Conservation (phyloP, 768 basidiomycete species). For the Hebeloma cylindrosporum region DNA sequence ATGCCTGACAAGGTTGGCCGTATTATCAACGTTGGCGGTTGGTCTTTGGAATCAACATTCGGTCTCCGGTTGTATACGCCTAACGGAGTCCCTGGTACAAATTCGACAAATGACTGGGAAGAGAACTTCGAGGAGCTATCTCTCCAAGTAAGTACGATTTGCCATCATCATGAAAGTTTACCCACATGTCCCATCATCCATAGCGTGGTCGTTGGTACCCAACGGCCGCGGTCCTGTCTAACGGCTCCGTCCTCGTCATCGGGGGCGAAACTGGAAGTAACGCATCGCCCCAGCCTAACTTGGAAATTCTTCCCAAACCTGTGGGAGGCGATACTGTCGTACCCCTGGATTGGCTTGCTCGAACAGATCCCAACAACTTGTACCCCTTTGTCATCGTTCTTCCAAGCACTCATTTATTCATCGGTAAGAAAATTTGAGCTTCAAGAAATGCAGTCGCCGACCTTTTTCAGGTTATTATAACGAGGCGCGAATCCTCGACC, state of each 20-base stretch:
- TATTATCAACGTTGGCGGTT: conserved; percentile 64
- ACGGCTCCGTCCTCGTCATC: conserved; percentile 71
- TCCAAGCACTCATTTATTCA: conserved; percentile 67
- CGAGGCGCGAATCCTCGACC: conserved; percentile 74
- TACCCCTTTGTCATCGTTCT: conserved; percentile 78
- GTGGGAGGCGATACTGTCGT: conserved; percentile 60
- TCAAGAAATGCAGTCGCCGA: too few relatives aligned
- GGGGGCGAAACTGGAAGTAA: conserved; percentile 78
- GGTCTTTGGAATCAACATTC: conserved; percentile 71
- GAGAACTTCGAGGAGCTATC: conserved; percentile 58
- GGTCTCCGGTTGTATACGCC: conserved; percentile 76
- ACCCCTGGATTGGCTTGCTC: conserved; percentile 61
- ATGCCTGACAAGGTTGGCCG: conserved; percentile 74
- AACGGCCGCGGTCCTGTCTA: conserved; percentile 63
- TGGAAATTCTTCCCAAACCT: conserved; percentile 72
- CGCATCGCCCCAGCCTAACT: conserved; percentile 59
- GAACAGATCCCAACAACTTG: conserved; percentile 79
- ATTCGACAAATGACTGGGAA: conserved; percentile 79
- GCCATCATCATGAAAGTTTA: neutral
- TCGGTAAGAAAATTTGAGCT: too few relatives aligned
- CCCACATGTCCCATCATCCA: too few relatives aligned
- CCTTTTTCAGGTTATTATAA: conserved; percentile 65
- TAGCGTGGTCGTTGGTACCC: conserved; percentile 75
- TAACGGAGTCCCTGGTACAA: conserved; percentile 63
- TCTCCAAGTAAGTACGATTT: conserved; percentile 51